Evolutionary conservation across 2,329 filamentous ascomycete genomes (phyloP).

Genomic region (Lachnellula willkommii): DNA sequence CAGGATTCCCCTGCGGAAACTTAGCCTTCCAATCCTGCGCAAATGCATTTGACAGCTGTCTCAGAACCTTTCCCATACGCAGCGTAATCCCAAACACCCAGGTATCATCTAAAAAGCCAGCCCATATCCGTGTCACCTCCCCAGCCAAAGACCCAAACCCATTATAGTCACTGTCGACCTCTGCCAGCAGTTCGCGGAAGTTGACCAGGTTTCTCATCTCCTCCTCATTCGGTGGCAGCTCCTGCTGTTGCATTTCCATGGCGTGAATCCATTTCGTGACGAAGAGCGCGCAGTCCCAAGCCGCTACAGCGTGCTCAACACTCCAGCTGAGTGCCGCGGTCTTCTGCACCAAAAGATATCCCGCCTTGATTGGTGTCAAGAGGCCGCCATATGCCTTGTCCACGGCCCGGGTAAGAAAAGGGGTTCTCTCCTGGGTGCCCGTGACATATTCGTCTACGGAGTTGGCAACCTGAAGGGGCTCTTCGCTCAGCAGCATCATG

Average conservation of each 20-base stretch:
- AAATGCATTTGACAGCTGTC: background rate
- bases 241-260: too few relatives aligned
- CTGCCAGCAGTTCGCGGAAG: too few relatives aligned
- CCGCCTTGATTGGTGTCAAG: conserved; percentile 26
- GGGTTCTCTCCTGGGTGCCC: background rate
- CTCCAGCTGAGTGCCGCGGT: conserved; percentile 32
- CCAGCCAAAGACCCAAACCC: conserved; percentile 29
- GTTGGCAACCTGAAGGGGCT: background rate
- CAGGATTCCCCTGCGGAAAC: too few relatives aligned
- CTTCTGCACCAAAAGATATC: conserved; percentile 29
- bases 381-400: conserved; percentile 29
- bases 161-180: conserved; percentile 17
- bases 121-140: conserved; percentile 18
- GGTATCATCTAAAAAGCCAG: conserved; percentile 28
- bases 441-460: too few relatives aligned
- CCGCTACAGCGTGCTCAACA: conserved; percentile 32
- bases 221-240: too few relatives aligned
- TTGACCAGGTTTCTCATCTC: too few relatives aligned
- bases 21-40: too few relatives aligned
- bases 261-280: too few relatives aligned
- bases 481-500: background rate
- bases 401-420: conserved; percentile 27
- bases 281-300: conserved; percentile 25
- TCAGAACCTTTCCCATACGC: background rate
- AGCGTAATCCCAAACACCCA: conserved; percentile 26